Evolutionary conservation across 768 basidiomycete species (phyloP).

Genomic region (Xerocomellus intermedius): DNA sequence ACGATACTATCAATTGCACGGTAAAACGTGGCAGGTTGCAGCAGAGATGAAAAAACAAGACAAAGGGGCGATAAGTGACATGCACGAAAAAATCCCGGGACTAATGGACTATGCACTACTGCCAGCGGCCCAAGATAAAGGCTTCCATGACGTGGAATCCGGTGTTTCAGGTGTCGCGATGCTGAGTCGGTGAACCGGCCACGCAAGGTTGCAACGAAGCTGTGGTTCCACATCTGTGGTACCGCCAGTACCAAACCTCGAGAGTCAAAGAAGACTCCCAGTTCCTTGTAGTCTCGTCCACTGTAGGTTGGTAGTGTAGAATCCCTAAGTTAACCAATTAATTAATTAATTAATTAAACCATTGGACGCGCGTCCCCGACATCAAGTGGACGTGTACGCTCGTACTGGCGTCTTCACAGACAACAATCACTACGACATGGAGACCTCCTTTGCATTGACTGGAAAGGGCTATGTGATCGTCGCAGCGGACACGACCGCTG

Average conservation of each 20-base stretch:
- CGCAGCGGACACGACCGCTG: conserved; percentile 86
- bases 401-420: conserved; percentile 1
- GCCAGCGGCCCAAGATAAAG: not conserved
- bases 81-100: not conserved
- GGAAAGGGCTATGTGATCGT: conserved; percentile 94
- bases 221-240: not conserved
- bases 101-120: no score
- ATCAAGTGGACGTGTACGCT: conserved; percentile 18
- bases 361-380: conserved; percentile 29
- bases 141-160: not conserved
- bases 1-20: no score
- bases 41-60: not conserved
- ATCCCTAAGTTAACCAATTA: not conserved
- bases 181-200: not conserved
- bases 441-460: conserved; percentile 85
- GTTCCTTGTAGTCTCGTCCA: not conserved
- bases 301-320: not conserved
- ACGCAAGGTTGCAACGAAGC: not conserved
- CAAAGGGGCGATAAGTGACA: not conserved
- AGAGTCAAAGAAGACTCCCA: not conserved
- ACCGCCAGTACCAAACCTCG: not conserved
- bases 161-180: not conserved
- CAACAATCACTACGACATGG: conserved; percentile 57
- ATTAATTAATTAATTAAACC: conserved; percentile 18
- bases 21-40: no score